phyloP scores from a whole-genome alignment of 1,284 basidiomycete species.

The Ceratobasidium sp. region DNA sequence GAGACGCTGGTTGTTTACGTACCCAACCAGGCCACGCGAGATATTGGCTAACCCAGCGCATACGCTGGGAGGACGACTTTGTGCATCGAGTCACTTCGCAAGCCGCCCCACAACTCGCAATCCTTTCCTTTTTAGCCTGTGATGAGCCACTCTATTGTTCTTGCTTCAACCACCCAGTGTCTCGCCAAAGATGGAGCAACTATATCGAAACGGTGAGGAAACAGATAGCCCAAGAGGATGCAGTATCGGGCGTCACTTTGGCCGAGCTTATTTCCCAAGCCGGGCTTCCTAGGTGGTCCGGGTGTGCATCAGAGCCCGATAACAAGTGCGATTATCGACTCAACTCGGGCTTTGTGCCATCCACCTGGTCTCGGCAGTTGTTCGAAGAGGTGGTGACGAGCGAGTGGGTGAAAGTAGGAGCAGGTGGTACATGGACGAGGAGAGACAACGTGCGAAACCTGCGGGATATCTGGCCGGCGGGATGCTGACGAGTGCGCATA shows the following conservation, averaged over 20 bases:
- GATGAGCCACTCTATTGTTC: conserved; percentile 33
- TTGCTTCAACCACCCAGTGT: not conserved
- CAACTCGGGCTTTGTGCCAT: conserved; percentile 5
- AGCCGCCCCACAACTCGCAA: conserved; percentile 21
- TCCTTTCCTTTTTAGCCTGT: conserved; percentile 39
- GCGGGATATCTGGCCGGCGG: conserved; percentile 34
- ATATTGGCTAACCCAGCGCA: conserved; percentile 30
- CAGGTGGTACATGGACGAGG: conserved; percentile 4
- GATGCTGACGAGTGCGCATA: not conserved
- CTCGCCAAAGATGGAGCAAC: conserved; percentile 10
- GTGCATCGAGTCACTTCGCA: conserved; percentile 13
- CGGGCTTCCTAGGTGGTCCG: conserved; percentile 7
- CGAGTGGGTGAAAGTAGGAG: conserved; percentile 26
- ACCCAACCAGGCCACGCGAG: conserved; percentile 8
- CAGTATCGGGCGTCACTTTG: not conserved
- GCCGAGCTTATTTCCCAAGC: conserved; percentile 9
- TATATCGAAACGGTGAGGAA: conserved; percentile 17
- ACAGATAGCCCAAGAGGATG: not conserved
- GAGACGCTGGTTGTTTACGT: conserved; percentile 21
- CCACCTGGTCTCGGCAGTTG: conserved; percentile 5
- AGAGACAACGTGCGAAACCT: conserved; percentile 31
- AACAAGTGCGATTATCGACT: conserved; percentile 10
- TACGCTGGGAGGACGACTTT: conserved; percentile 39
- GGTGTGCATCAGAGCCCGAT: not conserved
- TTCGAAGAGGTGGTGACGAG: conserved; percentile 28